Evolutionary conservation across 108 stramenopile genomes (phyloP).

Genomic region (Cyclotella choctawhatcheeana): DNA sequence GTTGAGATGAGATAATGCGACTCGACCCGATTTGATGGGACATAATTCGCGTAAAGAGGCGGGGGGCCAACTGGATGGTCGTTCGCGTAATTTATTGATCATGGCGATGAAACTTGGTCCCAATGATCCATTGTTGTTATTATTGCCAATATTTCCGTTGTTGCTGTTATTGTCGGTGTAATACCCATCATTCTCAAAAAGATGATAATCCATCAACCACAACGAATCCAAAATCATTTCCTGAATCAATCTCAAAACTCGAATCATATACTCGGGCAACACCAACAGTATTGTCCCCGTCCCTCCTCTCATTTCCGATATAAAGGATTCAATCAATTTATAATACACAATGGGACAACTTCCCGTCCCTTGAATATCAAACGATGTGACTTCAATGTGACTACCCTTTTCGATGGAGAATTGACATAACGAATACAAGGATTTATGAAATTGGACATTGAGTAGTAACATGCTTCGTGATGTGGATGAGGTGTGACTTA

Average conservation of each 20-base stretch:
- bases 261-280: too few relatives aligned
- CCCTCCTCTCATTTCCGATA: background rate
- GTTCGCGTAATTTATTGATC: conserved; percentile 12
- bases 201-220: too few relatives aligned
- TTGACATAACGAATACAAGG: conserved; percentile 11
- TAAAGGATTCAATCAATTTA: conserved; percentile 4
- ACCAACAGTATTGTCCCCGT: too few relatives aligned
- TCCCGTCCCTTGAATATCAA: conserved; percentile 1
- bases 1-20: background rate
- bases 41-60: background rate
- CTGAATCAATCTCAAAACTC: too few relatives aligned
- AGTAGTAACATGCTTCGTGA: background rate
- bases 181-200: too few relatives aligned
- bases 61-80: conserved; percentile 2
- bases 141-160: background rate
- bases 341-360: conserved; percentile 18
- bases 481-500: background rate
- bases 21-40: background rate
- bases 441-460: conserved; percentile 17
- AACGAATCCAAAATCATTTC: too few relatives aligned
- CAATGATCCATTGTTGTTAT: background rate
- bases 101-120: conserved; percentile 6
- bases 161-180: too few relatives aligned
- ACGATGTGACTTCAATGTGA: background rate
- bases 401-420: conserved; percentile 1